Base-by-base conservation (phyloP, 2,329 filamentous ascomycete species). In the Colletotrichum tamarilloi region DNA sequence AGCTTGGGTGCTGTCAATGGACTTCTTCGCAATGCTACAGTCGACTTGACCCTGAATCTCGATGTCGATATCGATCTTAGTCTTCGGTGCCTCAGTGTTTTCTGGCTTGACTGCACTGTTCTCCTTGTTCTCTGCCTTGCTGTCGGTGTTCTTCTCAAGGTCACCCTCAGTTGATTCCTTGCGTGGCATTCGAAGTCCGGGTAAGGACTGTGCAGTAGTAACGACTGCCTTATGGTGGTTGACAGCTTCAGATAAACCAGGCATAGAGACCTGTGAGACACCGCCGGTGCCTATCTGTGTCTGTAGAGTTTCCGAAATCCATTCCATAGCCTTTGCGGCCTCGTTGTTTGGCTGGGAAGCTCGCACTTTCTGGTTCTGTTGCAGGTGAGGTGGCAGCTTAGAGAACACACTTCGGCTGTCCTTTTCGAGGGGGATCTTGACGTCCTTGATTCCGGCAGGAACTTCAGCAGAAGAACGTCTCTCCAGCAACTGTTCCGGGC, bases 391-490 rank as follows among this genome's bases (percentile, higher is more conserved):
- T 14, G 8, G 32, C 7, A 49, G 42, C 3, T 19, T 16, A 1
- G 14, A 19, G 42, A 11, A 9, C 19, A 7, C 42, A 49, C 8
- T 42, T 42, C 38, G 38, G 38, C 38, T 42, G 6, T 42, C 38
- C 5, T 42, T 42, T 42, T 19, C 28, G 1, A 60, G 26, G 6
- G 71, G 71, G 19, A 73, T 62, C 32, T 73, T 62, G 46, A 66
- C 49, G 22, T 73, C 56, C 11, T 35, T 32, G 22, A 71, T 66
- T n/a, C 71, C 71, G 16, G 9, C 19, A 38, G 71, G 71, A 28
- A 52, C 49, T 42, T 57, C 56, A 12, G 49, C 71, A 26, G 60
- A 22, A 24, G 55, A 14, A 2, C 71, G 67, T 19, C 12, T 24
- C 35, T 66, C 19, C n/a, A 66, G 5, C 1, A 73, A 49, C 46